Evolutionary conservation across 768 basidiomycete genomes (phyloP), one percentile per base, ranked within the genome.

Genomic region (Podaxis sp.): DNA sequence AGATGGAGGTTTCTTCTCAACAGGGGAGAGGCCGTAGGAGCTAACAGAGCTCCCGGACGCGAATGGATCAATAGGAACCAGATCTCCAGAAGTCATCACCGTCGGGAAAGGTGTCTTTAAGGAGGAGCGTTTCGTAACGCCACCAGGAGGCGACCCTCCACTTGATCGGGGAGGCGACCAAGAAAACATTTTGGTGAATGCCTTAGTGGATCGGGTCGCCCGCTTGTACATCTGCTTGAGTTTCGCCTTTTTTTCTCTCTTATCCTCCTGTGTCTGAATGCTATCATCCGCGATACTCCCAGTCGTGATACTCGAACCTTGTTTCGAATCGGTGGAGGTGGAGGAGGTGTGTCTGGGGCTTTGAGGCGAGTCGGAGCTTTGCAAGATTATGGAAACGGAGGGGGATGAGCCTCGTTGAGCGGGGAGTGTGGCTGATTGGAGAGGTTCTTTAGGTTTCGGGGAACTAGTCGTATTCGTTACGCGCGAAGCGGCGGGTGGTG

Each of bases 181-280:
- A 23, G 18, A 50, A 27, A 60, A 53, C 32, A 60, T 42, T 5
- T 46, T 52, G 7, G 50, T 25, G 21, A 60, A 23, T 0, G 51
- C 40, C 3, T 60, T 60, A 1, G 59, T 53, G 3, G 59, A 60
- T 18, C 9, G 35, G 38, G 59, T 54, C 1, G 59, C 59, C 11
- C 51, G 27, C 23, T 46, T 44, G 50, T 53, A 60, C 40, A 60
- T 60, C 42, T 23, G n/a, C 14, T 46, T 53, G 25, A 60, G 32
- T 13, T 60, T 60, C 28, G 51, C 23, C 14, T 52, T 47, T 16
- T 59, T 59, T 25, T 53, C 59, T 21, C 40, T 51, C 27, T 35
- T 53, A 9, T 38, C 13, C 0, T 40, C 54, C 3, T 44, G 42
- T 6, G 3, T 4, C 0, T n/a, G 1, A 40, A 16, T 40, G 11